Percentiles rank a stretch among this genome's conserved stretches.
phyloP scores from a whole-genome alignment of 1,284 basidiomycete species.

The Papiliotrema flavescens region DNA sequence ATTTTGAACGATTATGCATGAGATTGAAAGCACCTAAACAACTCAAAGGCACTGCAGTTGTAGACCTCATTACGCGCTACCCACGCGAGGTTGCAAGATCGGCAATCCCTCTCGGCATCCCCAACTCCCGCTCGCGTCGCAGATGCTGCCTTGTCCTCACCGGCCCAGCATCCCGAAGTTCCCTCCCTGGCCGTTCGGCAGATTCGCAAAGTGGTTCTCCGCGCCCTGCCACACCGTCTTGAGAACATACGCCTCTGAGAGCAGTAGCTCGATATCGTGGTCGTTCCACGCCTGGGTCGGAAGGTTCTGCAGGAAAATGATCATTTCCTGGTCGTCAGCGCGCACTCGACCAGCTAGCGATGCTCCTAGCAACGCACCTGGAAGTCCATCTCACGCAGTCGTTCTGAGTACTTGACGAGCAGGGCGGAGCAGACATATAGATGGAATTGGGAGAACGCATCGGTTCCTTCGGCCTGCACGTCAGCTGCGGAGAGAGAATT shows the following conservation, averaged over 20 bases:
- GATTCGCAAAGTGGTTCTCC: constrained; percentile 72
- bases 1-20: too few relatives aligned
- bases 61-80: too few relatives aligned
- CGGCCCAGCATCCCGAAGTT: constrained; percentile 45
- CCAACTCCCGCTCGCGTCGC: too few relatives aligned
- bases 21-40: too few relatives aligned
- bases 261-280: constrained; percentile 88
- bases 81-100: too few relatives aligned
- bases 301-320: constrained; percentile 96
- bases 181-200: constrained; percentile 22
- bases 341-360: not conserved
- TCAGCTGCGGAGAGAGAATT: not conserved
- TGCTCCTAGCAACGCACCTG: constrained; percentile 59
- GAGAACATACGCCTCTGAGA: constrained; percentile 93
- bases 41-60: too few relatives aligned
- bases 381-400: constrained; percentile 89
- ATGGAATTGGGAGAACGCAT: constrained; percentile 95
- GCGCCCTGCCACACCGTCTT: constrained; percentile 92
- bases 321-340: constrained; percentile 68
- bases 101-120: too few relatives aligned
- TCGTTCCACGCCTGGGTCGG: constrained; percentile 95
- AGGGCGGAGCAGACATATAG: constrained; percentile 95
- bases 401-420: constrained; percentile 85
- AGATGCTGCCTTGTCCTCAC: too few relatives aligned
- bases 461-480: constrained; percentile 79